Evolutionary conservation across 2,329 filamentous ascomycete species (phyloP).

Genomic region (Colletotrichum sansevieriae): DNA sequence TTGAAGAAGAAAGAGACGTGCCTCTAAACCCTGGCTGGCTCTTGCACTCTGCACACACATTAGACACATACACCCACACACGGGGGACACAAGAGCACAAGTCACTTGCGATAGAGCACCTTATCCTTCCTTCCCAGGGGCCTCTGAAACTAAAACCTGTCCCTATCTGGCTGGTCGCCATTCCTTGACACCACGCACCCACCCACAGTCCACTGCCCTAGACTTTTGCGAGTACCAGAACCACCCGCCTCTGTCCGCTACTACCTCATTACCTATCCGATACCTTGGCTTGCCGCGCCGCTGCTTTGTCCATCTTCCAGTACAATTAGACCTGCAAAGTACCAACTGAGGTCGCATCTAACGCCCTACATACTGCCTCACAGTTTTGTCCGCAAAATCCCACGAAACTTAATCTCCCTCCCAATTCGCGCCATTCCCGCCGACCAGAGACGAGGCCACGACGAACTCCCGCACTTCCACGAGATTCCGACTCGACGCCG

Average conservation of each 20-base stretch:
- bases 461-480: slow-evolving; percentile 32
- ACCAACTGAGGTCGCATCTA: slow-evolving; percentile 16
- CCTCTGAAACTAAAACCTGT: slow-evolving; percentile 41
- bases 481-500: slow-evolving; percentile 18
- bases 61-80: background rate
- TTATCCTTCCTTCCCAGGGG: slow-evolving; percentile 32
- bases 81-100: background rate
- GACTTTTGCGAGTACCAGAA: slow-evolving; percentile 7
- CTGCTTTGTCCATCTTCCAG: slow-evolving; percentile 2
- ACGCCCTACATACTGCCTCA: slow-evolving; percentile 35
- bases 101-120: slow-evolving; percentile 29
- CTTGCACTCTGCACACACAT: slow-evolving; percentile 11
- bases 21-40: slow-evolving; percentile 4
- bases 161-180: slow-evolving; percentile 38
- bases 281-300: slow-evolving; percentile 9
- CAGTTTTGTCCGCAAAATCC: slow-evolving; percentile 39
- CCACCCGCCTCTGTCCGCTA: slow-evolving; percentile 17
- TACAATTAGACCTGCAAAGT: slow-evolving; percentile 8
- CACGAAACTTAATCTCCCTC: slow-evolving; percentile 38
- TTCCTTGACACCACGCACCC: slow-evolving; percentile 24
- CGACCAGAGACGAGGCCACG: slow-evolving; percentile 23
- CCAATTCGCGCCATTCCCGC: slow-evolving; percentile 31
- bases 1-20: background rate
- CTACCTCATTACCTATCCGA: slow-evolving; percentile 20
- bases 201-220: slow-evolving; percentile 14